Conservation (phyloP, 345 rosid species). For the Anacardium occidentale region DNA sequence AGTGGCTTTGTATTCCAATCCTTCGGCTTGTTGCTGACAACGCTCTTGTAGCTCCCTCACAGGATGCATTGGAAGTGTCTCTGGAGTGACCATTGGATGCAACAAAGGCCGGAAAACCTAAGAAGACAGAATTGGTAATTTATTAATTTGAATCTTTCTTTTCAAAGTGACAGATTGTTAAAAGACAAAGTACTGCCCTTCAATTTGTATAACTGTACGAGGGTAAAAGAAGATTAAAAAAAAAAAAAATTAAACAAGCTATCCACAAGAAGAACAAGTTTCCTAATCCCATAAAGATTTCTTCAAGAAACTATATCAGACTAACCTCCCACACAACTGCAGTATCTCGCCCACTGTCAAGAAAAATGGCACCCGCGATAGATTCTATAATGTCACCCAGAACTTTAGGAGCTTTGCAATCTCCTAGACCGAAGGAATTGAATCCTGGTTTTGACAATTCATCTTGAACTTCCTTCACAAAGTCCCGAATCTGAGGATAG, state of each 20-base stretch:
- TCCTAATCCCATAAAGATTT: too few relatives aligned
- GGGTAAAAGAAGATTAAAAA: too few relatives aligned
- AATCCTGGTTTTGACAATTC: constrained; percentile 83
- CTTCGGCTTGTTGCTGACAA: constrained; percentile 98
- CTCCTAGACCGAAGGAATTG: constrained; percentile 97
- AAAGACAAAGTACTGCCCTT: neutral
- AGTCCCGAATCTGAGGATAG: constrained; percentile 74
- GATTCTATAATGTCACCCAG: constrained; percentile 97
- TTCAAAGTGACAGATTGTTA: neutral
- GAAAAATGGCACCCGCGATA: constrained; percentile 96
- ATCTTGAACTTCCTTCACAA: constrained; percentile 81
- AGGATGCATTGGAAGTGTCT: constrained; percentile 98
- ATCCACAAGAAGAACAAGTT: too few relatives aligned
- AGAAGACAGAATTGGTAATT: neutral
- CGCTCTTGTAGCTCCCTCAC: constrained; percentile 99
- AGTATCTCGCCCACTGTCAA: constrained; percentile 77
- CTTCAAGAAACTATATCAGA: constrained; percentile 2
- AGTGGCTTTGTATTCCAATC: constrained; percentile 85
- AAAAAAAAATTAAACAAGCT: too few relatives aligned
- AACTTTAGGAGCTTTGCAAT: constrained; percentile 99
- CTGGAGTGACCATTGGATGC: constrained; percentile 98
- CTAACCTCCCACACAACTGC: constrained; percentile 87
- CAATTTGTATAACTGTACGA: neutral
- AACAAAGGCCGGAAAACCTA: constrained; percentile 94
- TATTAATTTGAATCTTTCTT: constrained; percentile 8